Evolutionary conservation across 108 stramenopile genomes (phyloP).

Genomic region (Pseudonitzschia delicatissima): DNA sequence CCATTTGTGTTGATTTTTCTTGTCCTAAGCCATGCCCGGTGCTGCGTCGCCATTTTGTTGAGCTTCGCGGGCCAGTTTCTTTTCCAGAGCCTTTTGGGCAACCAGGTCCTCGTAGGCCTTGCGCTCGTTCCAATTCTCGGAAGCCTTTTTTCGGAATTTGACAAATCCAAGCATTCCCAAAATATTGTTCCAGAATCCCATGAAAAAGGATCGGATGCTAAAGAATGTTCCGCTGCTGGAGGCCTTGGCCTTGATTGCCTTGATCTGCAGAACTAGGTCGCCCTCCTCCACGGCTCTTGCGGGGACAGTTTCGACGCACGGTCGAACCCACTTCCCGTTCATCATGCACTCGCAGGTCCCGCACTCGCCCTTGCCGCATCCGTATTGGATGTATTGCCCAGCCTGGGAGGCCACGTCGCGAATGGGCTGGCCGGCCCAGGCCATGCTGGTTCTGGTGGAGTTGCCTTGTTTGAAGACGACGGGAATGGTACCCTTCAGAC

Average conservation of each 20-base stretch:
- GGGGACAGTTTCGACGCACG: conserved; percentile 69
- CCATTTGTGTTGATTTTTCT: too few relatives aligned
- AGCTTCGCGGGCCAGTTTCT: conserved; percentile 1
- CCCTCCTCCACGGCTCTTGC: conserved; percentile 23
- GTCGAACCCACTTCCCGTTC: conserved; percentile 82
- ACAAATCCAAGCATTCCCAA: conserved; percentile 87
- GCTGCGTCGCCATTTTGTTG: neutral
- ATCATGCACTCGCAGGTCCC: conserved; percentile 83
- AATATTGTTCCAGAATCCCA: conserved; percentile 86
- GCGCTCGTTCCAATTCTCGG: conserved; percentile 75
- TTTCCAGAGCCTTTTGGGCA: conserved; percentile 51
- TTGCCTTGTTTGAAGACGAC: conserved; percentile 82
- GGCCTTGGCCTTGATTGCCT: conserved; percentile 59
- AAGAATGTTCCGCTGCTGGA: conserved; percentile 69
- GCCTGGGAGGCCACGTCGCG: conserved; percentile 84
- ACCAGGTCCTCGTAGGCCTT: conserved; percentile 67
- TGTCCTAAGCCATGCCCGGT: neutral
- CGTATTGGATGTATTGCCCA: conserved; percentile 88
- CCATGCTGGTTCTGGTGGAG: conserved; percentile 58
- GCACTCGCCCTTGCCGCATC: conserved; percentile 92
- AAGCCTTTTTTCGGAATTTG: conserved; percentile 54
- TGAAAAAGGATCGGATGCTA: conserved; percentile 60
- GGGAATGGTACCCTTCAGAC: conserved; percentile 63
- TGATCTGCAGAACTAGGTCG: conserved; percentile 53
- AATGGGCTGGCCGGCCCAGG: conserved; percentile 70